Base-by-base conservation (phyloP, 352 stramenopile species). In the Globisporangium nagaii region DNA sequence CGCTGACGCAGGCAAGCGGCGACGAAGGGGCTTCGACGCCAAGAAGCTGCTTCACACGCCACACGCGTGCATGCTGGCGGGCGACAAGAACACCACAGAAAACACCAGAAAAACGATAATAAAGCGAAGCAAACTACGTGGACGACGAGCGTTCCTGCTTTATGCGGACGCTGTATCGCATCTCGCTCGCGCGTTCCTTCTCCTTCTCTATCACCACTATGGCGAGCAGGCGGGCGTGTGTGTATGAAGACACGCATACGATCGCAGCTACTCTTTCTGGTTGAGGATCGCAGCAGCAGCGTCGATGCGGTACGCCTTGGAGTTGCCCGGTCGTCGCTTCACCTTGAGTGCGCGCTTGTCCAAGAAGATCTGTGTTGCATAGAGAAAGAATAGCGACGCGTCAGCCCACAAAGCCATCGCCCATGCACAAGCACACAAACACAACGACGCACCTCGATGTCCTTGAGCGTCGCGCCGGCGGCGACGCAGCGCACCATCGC, bases 311-410 rank as follows among this genome's bases (percentile, higher is more conserved):
- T 93, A 88, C 28, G 75, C 74, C 70, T 96, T 96, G 24, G 85
- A 82, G 73, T 96, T 93, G 11, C 86, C 86, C 30, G 84, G 85
- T 55, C 86, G 78, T 47, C 86, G 74, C 68, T 86, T 94, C 34
- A 98, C 90, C 73, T 98, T 98, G 32, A 93, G 76, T 20, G 89
- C 76, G 52, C 94, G 90, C 69, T 83, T 86, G 69, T 98, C 92
- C 28, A 98, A 69, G 58, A 97, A 84, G 55, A 75, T 78, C 79
- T 90, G n/a, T 20, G 45, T 15, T 56, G 15, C 10, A 24, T 6
- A 42, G 20, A 37, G 1, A 20, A 20, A 9, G 1, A 37, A n/a
- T 48, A 37, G 24, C 25, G 37, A 30, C 24, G 5, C 34, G 41
- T 8, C 12, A 19, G 13, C 4, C 28, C 20, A 25, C 10, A 36